Base-by-base conservation (phyloP, 2,329 filamentous ascomycete species). In the Davidsoniella eucalypti region DNA sequence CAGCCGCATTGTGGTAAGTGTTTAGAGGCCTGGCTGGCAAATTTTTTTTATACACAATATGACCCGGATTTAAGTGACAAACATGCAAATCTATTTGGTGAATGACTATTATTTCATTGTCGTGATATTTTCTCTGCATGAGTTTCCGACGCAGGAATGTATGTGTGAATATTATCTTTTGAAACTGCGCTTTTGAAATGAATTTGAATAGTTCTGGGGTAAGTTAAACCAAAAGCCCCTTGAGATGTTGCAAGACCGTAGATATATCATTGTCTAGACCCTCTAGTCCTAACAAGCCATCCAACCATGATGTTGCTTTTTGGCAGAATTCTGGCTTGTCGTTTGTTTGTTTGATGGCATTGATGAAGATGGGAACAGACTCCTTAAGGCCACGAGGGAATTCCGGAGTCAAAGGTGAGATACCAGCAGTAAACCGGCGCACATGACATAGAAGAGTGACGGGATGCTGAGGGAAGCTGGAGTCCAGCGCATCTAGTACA, bases 321-420 rank as follows among this genome's bases (percentile, higher is more conserved):
- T 61, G 65, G 14, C 65, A 63, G 46, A 82, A 59, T 44, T 57
- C 63, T 9, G 58, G 55, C 58, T 64, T 69, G 56, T 78, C 67
- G 17, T 66, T 66, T 2, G 69, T 71, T 10, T 59, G 63, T 26
- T 66, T 64, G 50, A 73, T 52, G 4, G 66, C 66, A 18, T 62
- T 68, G 58, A 74, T 80, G 54, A 95, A 63, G 43, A 72, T 68
- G 1, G 71, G 68, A 48, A 95, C 68, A 6, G 79, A 73, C 52
- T 75, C 70, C 46, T 78, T 75, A 54, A 95, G 66, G 44, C 79
- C 82, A 40, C 71, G 69, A 5, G 87, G 84, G 63, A 94, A 94
- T 3, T 79, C 76, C 6, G 80, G 69, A 2, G 82, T 82, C 33
- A 69, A 67, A 4, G 74, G 63, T 23, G 73, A 71, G 14, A 88